These are phyloP conservation scores for Cytospora schulzeri DNA, from an alignment of 2,329 filamentous ascomycete genomes.

Conservation along the genomic window DNA sequence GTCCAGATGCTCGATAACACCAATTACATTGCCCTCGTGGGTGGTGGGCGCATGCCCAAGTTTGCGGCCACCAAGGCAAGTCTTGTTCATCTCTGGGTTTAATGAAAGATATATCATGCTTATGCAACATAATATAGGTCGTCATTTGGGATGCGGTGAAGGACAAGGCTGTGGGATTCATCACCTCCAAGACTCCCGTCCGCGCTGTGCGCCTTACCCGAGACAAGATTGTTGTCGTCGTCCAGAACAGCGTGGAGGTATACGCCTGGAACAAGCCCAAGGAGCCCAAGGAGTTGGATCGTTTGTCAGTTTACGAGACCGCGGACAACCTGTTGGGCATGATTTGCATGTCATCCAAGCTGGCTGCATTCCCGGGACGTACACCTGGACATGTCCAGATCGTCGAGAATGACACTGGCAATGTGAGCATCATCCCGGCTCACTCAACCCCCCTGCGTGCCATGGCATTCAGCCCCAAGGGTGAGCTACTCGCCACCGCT, in stretches of 20 bases:
- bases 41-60: conserved; percentile 82
- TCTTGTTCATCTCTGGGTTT: background rate
- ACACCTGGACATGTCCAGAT: conserved; percentile 87
- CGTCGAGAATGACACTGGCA: conserved; percentile 74
- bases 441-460: conserved; percentile 80
- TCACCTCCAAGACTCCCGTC: conserved; percentile 80
- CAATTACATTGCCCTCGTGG: conserved; percentile 86
- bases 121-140: conserved; percentile 49
- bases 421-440: conserved; percentile 91
- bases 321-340: conserved; percentile 81
- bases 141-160: conserved; percentile 92
- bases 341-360: conserved; percentile 72
- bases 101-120: conserved; percentile 1
- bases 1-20: conserved; percentile 85
- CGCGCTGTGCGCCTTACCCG: conserved; percentile 77
- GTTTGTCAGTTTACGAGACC: conserved; percentile 79
- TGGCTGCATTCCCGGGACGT: conserved; percentile 84
- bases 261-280: conserved; percentile 73
- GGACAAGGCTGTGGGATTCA: conserved; percentile 70
- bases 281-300: conserved; percentile 49
- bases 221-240: conserved; percentile 75
- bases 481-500: conserved; percentile 81
- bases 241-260: conserved; percentile 79
- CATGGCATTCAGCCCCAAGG: conserved; percentile 77
- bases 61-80: conserved; percentile 82